These are phyloP conservation scores for Thinopyrum elongatum DNA, from an alignment of 176 grass and related monocot species.

Conservation along the genomic window DNA sequence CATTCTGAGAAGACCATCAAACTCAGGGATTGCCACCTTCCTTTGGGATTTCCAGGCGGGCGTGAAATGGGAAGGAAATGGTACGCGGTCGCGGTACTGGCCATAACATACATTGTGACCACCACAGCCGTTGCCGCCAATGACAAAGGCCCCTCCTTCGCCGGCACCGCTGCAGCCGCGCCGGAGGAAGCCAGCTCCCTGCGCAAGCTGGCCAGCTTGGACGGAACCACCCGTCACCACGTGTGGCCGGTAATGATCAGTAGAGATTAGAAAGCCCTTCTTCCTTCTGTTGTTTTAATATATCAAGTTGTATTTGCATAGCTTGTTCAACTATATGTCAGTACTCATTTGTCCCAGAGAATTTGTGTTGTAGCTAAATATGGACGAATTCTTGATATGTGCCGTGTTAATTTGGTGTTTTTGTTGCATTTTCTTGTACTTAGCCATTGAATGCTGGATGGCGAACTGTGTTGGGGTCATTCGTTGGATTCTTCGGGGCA, in stretches of 20 bases:
- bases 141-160: neutral
- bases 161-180: neutral
- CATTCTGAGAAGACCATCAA: neutral
- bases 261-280: neutral
- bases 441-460: slow-evolving; percentile 50
- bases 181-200: neutral
- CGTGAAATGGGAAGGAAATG: neutral
- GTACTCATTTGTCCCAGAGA: neutral
- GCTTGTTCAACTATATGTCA: neutral
- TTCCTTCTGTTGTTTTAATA: neutral
- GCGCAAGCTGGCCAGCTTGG: neutral
- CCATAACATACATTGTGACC: neutral
- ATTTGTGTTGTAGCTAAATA: neutral
- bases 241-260: slow-evolving; percentile 37
- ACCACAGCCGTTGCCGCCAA: neutral
- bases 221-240: slow-evolving; percentile 1
- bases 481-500: slow-evolving; percentile 51
- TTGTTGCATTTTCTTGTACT: neutral
- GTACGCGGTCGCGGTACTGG: neutral
- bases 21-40: too few species aligned
- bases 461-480: slow-evolving; percentile 38
- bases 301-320: neutral
- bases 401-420: neutral
- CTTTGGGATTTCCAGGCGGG: neutral
- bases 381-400: neutral